Base-by-base conservation (phyloP, 305 asterid genomes). In the Euphrasia arctica region DNA sequence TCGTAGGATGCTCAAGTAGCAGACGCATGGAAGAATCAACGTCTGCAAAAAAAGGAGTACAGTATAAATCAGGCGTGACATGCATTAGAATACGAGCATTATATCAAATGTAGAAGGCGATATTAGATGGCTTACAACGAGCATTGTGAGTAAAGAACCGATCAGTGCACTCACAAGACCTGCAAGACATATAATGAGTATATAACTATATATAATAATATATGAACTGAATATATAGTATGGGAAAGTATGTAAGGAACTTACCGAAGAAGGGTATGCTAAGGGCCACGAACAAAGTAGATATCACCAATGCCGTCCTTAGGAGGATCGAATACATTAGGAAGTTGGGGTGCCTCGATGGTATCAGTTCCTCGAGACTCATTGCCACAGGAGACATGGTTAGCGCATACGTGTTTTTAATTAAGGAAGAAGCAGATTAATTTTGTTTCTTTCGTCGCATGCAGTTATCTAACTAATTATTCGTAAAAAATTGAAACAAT, bases 281-380 rank as follows among this genome's bases (percentile, higher is more conserved):
- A 29, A 92, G 93, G 52, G 83, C 97, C 12, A 92, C 90, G 27
- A 87, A 50, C 83, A 87, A 75, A 36, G 96, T 89, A 65, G 98
- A 92, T 58, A 92, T 32, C 58, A 89, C 98, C 80, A 89, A 45
- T 2, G 80, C 87, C 9, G 96, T 89, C 70, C 98, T 78, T 42
- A 92, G 80, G 70, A 92, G 72, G 74, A 92, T 62, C 0, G 96
- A 77, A 62, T 85, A 92, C 58, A 81, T 27, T 60, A 60, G 58
- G 48, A 87, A 81, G 58, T 80, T 81, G 58, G 72, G 42, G 18
- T 79, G 77, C 50, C 71, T 75, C 25, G 89, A 72, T 10, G 96
- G 96, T 58, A 92, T 81, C 79, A 92, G 54, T 75, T 92, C 97
- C 80, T 92, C 98, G 25, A 92, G 80, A 77, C 98, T 79, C 96